Evolutionary conservation across 805 yeast genomes (phyloP).

Genomic region (Lipomyces yamanashiensis): DNA sequence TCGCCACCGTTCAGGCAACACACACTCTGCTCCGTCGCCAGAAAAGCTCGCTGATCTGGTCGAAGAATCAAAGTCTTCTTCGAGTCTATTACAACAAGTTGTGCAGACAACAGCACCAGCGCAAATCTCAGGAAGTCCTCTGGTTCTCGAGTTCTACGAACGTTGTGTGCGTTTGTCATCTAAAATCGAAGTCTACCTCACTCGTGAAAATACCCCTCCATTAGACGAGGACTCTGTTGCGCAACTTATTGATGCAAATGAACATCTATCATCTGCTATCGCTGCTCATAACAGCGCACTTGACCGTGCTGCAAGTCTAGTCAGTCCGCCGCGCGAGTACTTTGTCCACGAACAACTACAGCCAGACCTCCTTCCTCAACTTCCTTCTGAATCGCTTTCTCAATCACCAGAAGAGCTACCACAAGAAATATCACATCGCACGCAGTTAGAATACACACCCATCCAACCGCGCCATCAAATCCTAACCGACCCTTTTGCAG

Average conservation of each 20-base stretch:
- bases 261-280: slow-evolving; percentile 15
- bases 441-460: slow-evolving; percentile 1
- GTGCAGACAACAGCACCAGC: slow-evolving; percentile 25
- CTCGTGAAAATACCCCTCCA: slow-evolving; percentile 14
- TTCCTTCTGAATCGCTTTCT: too few relatives aligned
- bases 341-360: slow-evolving; percentile 4
- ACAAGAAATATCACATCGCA: background rate
- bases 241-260: slow-evolving; percentile 22
- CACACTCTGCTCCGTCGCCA: background rate
- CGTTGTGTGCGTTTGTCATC: slow-evolving; percentile 25
- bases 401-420: background rate
- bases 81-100: slow-evolving; percentile 25
- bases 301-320: slow-evolving; percentile 25
- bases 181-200: slow-evolving; percentile 14
- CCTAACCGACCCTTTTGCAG: slow-evolving; percentile 16
- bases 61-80: slow-evolving; percentile 25
- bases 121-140: slow-evolving; percentile 27
- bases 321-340: slow-evolving; percentile 33
- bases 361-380: too few relatives aligned
- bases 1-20: background rate
- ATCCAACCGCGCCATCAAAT: slow-evolving; percentile 7
- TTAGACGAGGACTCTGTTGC: slow-evolving; percentile 15
- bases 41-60: slow-evolving; percentile 6
- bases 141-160: slow-evolving; percentile 33
- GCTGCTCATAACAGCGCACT: slow-evolving; percentile 27